Evolutionary conservation across 805 yeast species (phyloP), one percentile per base, ranked within the genome.

Genomic region (Candida ovalis): DNA sequence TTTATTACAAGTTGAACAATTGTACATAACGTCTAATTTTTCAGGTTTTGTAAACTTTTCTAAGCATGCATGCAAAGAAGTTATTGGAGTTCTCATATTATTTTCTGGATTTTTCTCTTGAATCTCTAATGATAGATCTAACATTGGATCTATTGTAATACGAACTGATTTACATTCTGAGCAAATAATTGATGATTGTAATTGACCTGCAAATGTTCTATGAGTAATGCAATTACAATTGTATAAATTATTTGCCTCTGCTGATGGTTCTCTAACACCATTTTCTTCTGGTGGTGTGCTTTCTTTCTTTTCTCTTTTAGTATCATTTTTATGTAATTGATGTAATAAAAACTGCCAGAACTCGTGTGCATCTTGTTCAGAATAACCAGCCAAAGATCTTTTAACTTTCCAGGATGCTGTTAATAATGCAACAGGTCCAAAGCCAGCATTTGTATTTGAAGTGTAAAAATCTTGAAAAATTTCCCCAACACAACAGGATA

Each of bases 361-460:
- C 67, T 94, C 99, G 68, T 94, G 99, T 0, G 99, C 98, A 64
- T 94, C 99, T 67, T 94, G 99, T 67, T 94, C 97, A 32, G 94
- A 86, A 56, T 91, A 91, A 1, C 99, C 99, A 0, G 97, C 96
- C 49, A 94, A 76, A 30, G 89, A 78, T 55, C 86, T 80, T 57
- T 88, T 87, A 42, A 84, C 83, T 58, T 83, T 84, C 92, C 97
- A 90, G 1, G 96, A 84, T 12, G 96, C 88, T n/a, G 80, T 76
- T 43, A 94, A 73, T 42, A 94, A 67, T 44, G 86, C 79, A 2
- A 94, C 83, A 53, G 94, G 85, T 0, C 98, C 97, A 68, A 71
- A 84, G 2, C 96, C 90, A 28, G 81, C 75, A 40, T 78, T 75
- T 27, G 75, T 69, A 17, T 75, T 70, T 2, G 84, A 75, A 0